Conservation (phyloP, 2,329 filamentous ascomycete genomes). For the Cercospora zeina region DNA sequence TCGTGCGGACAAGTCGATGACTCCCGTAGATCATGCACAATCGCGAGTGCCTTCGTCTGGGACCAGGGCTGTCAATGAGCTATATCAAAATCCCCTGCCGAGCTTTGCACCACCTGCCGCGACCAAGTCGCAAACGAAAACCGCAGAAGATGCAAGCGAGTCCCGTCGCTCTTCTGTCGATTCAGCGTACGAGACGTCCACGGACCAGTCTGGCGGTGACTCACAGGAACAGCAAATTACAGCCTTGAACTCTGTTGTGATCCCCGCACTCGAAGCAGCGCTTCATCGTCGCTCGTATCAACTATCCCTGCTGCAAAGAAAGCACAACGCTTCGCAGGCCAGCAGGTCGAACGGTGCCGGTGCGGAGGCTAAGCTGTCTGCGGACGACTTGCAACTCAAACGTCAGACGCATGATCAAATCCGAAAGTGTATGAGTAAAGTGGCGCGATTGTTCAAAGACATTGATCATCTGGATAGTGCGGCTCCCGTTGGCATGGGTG, state of each 20-base stretch:
- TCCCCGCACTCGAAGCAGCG: slow-evolving; percentile 88
- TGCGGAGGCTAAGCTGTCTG: slow-evolving; percentile 3
- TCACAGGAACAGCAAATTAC: slow-evolving; percentile 62
- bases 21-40: slow-evolving; percentile 18
- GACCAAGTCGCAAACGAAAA: slow-evolving; percentile 11
- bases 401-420: slow-evolving; percentile 80
- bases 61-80: slow-evolving; percentile 31
- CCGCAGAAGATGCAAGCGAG: neutral
- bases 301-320: slow-evolving; percentile 57
- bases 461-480: slow-evolving; percentile 86
- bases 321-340: slow-evolving; percentile 29
- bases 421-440: slow-evolving; percentile 75
- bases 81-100: slow-evolving; percentile 41
- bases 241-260: slow-evolving; percentile 84
- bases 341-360: slow-evolving; percentile 18
- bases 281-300: slow-evolving; percentile 72
- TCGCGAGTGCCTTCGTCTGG: slow-evolving; percentile 13
- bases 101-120: slow-evolving; percentile 32
- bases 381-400: slow-evolving; percentile 45
- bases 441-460: slow-evolving; percentile 80
- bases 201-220: neutral
- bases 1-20: slow-evolving; percentile 15
- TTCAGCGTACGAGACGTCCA: slow-evolving; percentile 10
- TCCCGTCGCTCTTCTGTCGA: slow-evolving; percentile 11
- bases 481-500: slow-evolving; percentile 89